Evolutionary conservation across 805 yeast species (phyloP), one percentile per base, ranked within the genome.

Genomic region (Yarrowia porcina): DNA sequence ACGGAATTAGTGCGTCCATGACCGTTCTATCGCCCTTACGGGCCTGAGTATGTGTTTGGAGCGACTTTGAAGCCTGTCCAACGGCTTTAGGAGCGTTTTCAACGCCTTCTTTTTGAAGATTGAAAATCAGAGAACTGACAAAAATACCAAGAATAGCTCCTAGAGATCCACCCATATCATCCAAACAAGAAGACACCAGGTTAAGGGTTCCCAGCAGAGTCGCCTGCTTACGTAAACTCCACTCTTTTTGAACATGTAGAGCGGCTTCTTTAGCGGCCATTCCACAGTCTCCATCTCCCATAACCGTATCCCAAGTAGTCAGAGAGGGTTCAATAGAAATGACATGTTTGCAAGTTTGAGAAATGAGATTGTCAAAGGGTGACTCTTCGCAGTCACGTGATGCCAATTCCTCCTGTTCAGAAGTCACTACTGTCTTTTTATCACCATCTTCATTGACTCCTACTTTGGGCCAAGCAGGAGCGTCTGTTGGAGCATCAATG

Each of bases 211-310:
- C 83, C 3, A 17, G 13, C 59, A 84, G 78, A 15, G 59, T 9
- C 1, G 30, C 12, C 44, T 52, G 59, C 4, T 36, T 52, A 11
- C 59, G 23, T 0, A 13, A n/a, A 12, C n/a, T 18, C 59, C 59
- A 52, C 20, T 52, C 59, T 9, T 18, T 35, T 15, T 35, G 32
- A 5, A 52, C 36, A 17, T 52, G 59, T 4, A 17, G 25, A 15
- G 59, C 59, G 4, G 59, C 59, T 10, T 35, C 59, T 36, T 33
- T 28, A 4, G 59, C 59, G 6, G 97, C 93, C 69, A 90, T 93
- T 35, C 98, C 98, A 75, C 97, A 92, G 72, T 92, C 98, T 69
- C 98, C 98, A 73, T 92, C 98, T 64, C 98, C 98, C 1, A 92
- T 97, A 66, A 85, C 80, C 1, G 96, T 88, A 70, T 92, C 98